phyloP scores from a whole-genome alignment of 441 rosid species.

The Gossypium aridum region DNA sequence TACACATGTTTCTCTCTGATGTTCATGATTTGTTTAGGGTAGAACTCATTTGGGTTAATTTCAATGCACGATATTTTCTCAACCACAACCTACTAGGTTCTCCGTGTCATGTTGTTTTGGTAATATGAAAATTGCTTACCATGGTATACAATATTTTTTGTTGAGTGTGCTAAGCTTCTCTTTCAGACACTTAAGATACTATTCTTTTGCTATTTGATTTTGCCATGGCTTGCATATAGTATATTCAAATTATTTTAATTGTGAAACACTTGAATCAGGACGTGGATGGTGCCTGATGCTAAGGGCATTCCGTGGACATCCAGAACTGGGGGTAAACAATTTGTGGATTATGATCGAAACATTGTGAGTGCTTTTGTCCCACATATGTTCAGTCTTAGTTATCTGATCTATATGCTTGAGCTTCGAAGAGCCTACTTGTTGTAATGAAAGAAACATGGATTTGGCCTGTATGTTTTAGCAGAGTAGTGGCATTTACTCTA shows the following conservation, averaged over 20 bases:
- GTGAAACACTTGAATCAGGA: conserved; percentile 30
- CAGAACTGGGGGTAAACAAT: conserved; percentile 11
- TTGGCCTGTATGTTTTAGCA: not conserved
- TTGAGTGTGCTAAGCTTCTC: not conserved
- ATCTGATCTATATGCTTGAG: not conserved
- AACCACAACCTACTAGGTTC: not conserved
- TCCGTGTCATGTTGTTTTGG: not conserved
- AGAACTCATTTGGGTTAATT: not conserved
- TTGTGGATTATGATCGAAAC: conserved; percentile 26
- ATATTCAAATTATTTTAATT: conserved; percentile 6
- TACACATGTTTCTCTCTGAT: not conserved
- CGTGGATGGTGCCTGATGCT: conserved; percentile 34
- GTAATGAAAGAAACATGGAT: not conserved
- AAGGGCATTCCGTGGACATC: conserved; percentile 10
- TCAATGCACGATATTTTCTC: not conserved
- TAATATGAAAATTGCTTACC: not conserved
- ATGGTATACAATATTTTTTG: not conserved
- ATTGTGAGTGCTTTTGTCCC: conserved; percentile 32
- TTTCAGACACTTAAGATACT: not conserved
- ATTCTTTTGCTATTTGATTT: not conserved
- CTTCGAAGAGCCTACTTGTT: not conserved
- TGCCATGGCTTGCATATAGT: not conserved
- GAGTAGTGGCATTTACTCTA: not conserved
- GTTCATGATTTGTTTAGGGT: not conserved
- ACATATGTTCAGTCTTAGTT: not conserved